A percentile compares a stretch with the other conserved stretches of the same genome.
Conservation (phyloP, 805 yeast genomes). For the Wickerhamiella galacta region DNA sequence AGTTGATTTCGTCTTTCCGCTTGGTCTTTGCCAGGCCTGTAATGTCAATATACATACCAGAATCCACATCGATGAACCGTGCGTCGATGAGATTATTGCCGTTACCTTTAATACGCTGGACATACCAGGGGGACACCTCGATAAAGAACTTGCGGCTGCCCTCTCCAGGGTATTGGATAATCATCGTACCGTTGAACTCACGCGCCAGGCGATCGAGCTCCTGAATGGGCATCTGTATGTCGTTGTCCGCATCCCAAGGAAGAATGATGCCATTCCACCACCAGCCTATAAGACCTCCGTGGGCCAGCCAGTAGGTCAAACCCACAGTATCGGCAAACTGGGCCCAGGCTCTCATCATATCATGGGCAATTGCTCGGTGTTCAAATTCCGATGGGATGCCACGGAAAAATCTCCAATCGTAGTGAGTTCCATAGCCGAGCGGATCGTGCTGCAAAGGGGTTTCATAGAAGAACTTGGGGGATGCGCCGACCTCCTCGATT, state of each 20-base stretch:
- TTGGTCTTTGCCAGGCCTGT: slow-evolving; percentile 29
- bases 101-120: slow-evolving; percentile 33
- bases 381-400: slow-evolving; percentile 24
- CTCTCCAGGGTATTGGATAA: slow-evolving; percentile 29
- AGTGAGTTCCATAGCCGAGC: slow-evolving; percentile 21
- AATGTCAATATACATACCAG: slow-evolving; percentile 44
- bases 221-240: slow-evolving; percentile 34
- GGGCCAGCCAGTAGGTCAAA: slow-evolving; percentile 32
- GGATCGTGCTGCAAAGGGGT: slow-evolving; percentile 10
- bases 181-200: slow-evolving; percentile 31
- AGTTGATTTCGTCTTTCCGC: slow-evolving; percentile 21
- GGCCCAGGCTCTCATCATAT: slow-evolving; percentile 30
- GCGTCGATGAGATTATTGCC: slow-evolving; percentile 36
- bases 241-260: slow-evolving; percentile 38
- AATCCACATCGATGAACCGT: slow-evolving; percentile 41
- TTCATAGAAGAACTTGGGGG: slow-evolving; percentile 14
- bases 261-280: slow-evolving; percentile 32
- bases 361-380: slow-evolving; percentile 32
- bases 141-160: slow-evolving; percentile 30
- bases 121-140: slow-evolving; percentile 34
- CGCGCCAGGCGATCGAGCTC: slow-evolving; percentile 32
- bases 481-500: neutral
- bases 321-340: slow-evolving; percentile 29
- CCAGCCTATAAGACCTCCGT: slow-evolving; percentile 36
- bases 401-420: slow-evolving; percentile 55